phyloP scores from a whole-genome alignment of 495 filamentous ascomycete species.

The Annulohypoxylon bovei region DNA sequence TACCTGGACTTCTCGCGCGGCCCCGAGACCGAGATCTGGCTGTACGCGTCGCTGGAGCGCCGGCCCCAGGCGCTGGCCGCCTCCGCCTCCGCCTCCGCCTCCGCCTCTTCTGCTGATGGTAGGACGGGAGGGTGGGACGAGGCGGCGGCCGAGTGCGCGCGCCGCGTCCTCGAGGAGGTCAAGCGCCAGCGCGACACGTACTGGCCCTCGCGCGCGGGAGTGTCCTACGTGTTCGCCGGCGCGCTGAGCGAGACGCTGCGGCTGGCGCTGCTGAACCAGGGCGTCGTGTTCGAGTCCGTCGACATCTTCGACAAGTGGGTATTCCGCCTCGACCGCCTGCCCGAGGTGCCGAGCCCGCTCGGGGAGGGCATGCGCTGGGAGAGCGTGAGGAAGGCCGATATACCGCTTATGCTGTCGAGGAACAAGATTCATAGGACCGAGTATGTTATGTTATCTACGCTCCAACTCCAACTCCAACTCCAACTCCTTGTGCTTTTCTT shows the following conservation, averaged over 20 bases:
- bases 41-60: slow-evolving; percentile 66
- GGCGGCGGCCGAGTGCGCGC: slow-evolving; percentile 7
- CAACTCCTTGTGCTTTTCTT: too few species aligned
- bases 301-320: slow-evolving; percentile 56
- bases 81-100: neutral
- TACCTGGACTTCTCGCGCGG: slow-evolving; percentile 66
- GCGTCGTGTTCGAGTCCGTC: slow-evolving; percentile 36
- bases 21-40: slow-evolving; percentile 69
- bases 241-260: slow-evolving; percentile 48
- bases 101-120: neutral
- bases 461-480: too few species aligned
- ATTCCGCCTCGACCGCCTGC: slow-evolving; percentile 48
- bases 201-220: slow-evolving; percentile 11
- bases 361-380: slow-evolving; percentile 48
- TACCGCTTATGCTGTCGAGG: slow-evolving; percentile 46
- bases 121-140: neutral
- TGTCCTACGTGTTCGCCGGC: slow-evolving; percentile 44
- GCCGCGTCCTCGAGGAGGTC: slow-evolving; percentile 29
- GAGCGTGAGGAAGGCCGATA: slow-evolving; percentile 44
- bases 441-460: slow-evolving; percentile 49
- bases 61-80: neutral
- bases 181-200: slow-evolving; percentile 32
- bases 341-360: slow-evolving; percentile 18
- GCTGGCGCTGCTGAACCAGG: slow-evolving; percentile 30
- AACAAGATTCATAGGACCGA: slow-evolving; percentile 48